Evolutionary conservation across 768 basidiomycete genomes (phyloP), one percentile per base, ranked within the genome.

Genomic region (Mycena vitilis): DNA sequence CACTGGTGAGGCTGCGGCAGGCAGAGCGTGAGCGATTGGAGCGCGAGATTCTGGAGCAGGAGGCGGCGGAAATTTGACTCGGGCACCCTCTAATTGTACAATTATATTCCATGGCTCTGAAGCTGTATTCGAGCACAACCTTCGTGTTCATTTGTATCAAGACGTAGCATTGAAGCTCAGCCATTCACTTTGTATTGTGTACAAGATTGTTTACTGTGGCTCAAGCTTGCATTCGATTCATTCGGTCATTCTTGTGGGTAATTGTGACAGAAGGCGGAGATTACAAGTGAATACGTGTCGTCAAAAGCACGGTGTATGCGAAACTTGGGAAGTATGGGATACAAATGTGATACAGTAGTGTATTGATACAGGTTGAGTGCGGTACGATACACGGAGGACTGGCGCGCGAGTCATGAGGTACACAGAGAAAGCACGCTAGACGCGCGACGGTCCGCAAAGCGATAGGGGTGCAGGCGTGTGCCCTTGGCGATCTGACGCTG

Each of bases 1-100:
- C 93, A 0, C 82, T 95, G 42, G 86, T 95, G 84, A 87, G 94
- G 6, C 81, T 96, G 75, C 84, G 94, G 42, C 92, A 95, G 74
- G 93, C 94, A 0, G 94, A 95, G 76, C 84, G 91, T 45, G 91
- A 89, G 69, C 82, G 91, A 51, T 75, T 96, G 30, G 94, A 95
- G 76, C 83, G 87, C 65, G 93, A 94, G 76, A 93, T 94, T 70
- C 77, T 87, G 45, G 91, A 92, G 74, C 85, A 87, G 60, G 93
- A 94, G 71, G 88, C 86, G 7, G 78, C 77, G 42, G 85, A 85
- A 65, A 37, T 30, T 30, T 30, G 59, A 55, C 42, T 25, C 15
- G 30, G 44, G 18, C 16, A 45, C 2, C 44, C 1, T 15, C 44
- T 45, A 18, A 45, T 16, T 45, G 18, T 45, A 18, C 44, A 45